Conservation (phyloP, 495 filamentous ascomycete genomes). For the Daldinia concentrica region DNA sequence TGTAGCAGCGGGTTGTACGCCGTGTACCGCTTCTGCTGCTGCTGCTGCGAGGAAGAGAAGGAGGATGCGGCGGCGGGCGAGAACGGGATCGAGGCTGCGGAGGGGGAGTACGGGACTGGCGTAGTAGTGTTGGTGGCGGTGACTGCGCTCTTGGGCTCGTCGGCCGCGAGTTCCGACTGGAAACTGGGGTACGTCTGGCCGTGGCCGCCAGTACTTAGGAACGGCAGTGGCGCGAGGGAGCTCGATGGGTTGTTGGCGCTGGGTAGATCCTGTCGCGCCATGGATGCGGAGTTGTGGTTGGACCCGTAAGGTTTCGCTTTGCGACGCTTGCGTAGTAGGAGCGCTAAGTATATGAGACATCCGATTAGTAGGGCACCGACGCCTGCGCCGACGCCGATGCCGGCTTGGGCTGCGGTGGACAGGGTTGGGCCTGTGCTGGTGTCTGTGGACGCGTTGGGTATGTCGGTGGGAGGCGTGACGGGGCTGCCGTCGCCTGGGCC, state of each 20-base stretch:
- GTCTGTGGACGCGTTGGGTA: conserved; percentile 39
- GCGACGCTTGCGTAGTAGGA: conserved; percentile 31
- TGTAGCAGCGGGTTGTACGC: conserved; percentile 35
- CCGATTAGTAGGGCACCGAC: conserved; percentile 47
- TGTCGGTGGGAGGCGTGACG: conserved; percentile 28
- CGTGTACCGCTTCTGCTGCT: conserved; percentile 7
- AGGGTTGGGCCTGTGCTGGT: conserved; percentile 36
- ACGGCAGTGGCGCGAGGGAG: not conserved
- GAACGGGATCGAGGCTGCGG: not conserved
- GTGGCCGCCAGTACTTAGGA: not conserved
- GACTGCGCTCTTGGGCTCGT: conserved; percentile 7
- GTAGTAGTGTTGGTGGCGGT: not conserved
- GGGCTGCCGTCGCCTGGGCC: conserved; percentile 45
- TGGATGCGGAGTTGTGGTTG: not conserved
- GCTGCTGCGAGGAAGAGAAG: not conserved
- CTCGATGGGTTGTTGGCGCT: not conserved
- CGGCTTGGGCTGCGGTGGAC: conserved; percentile 53
- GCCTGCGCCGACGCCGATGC: conserved; percentile 57
- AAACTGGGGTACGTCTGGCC: not conserved
- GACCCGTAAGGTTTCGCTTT: not conserved
- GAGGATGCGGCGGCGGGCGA: conserved; percentile 5
- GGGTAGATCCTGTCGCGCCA: not conserved
- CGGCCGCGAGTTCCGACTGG: conserved; percentile 20
- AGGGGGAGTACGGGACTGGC: not conserved
- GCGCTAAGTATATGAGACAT: conserved; percentile 17